These are phyloP conservation scores for Fusarium succisae DNA, from an alignment of 2,329 filamentous ascomycete genomes.

Conservation along the genomic window DNA sequence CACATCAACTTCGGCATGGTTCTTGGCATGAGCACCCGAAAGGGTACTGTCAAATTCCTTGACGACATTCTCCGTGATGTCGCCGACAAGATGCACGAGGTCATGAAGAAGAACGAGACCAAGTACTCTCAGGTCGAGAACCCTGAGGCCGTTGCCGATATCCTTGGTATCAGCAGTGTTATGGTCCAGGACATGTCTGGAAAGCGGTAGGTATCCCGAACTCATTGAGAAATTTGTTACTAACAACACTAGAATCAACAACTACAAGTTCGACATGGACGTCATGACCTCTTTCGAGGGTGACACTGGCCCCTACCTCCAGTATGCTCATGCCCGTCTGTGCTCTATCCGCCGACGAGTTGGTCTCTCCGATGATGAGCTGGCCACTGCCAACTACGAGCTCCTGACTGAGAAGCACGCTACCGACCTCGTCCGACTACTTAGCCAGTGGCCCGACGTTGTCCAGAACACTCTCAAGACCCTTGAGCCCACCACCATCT, in stretches of 20 bases:
- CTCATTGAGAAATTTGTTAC: background rate
- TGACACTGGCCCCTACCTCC: slow-evolving; percentile 85
- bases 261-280: slow-evolving; percentile 80
- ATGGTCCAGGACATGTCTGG: slow-evolving; percentile 99
- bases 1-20: slow-evolving; percentile 82
- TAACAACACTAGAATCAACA: slow-evolving; percentile 61
- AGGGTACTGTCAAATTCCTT: slow-evolving; percentile 78
- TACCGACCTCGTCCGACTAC: slow-evolving; percentile 75
- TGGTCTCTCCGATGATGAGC: slow-evolving; percentile 62
- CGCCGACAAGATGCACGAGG: slow-evolving; percentile 95
- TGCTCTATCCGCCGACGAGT: slow-evolving; percentile 70
- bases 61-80: slow-evolving; percentile 67
- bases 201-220: slow-evolving; percentile 71
- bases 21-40: slow-evolving; percentile 75
- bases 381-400: slow-evolving; percentile 70
- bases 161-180: slow-evolving; percentile 89
- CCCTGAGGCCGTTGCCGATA: slow-evolving; percentile 84
- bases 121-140: slow-evolving; percentile 93
- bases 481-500: slow-evolving; percentile 71
- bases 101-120: slow-evolving; percentile 88
- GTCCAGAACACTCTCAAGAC: slow-evolving; percentile 86
- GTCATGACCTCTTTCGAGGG: slow-evolving; percentile 86
- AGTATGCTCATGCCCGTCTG: slow-evolving; percentile 82
- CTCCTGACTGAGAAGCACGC: slow-evolving; percentile 79
- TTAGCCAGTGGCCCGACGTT: slow-evolving; percentile 88